Evolutionary conservation across 306 rosid species (phyloP), one percentile per base, ranked within the genome.

Genomic region (Leucaena leucocephala): DNA sequence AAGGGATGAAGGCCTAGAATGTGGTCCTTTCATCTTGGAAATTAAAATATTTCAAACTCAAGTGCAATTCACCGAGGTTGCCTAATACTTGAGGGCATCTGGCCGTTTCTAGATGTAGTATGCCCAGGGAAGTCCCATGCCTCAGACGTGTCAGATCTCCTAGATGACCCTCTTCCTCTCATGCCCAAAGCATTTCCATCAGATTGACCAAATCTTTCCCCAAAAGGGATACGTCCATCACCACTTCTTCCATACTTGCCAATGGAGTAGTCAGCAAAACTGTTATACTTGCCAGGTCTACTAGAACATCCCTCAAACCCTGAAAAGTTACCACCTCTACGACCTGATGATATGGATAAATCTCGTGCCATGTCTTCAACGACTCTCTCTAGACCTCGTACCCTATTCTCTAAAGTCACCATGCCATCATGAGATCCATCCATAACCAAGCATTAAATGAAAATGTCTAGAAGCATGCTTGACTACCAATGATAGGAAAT

Each of bases 341-440:
- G 87, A 22, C 97, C 93, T 1, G 97, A 96, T 54, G 96, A 91
- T 48, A 89, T 80, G 15, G 98, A 96, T 80, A 96, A 86, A 86
- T 93, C 99, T 10, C 89, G 88, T 68, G 98, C 94, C 98, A 96
- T 89, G 85, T 96, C 98, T 79, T 93, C 99, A 68, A 96, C 98
- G 64, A 96, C 86, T 85, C 99, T 91, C 91, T 96, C 99, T 57
- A 96, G 99, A 22, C 97, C 99, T 58, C 97, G 87, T 54, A 96
- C 99, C 82, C 99, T 87, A 78, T 96, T 96, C 89, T 96, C 99
- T 82, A 96, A 82, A 77, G 98, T 96, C 68, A 96, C 82, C 98
- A 96, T 93, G 86, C 92, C 76, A 86, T 96, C 96, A 85, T 93
- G 99, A 46, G 98, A 96, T 21, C 98, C 99, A 59, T 97, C 99